Base-by-base conservation (phyloP, 352 stramenopile species). In the Plasmopara halstedii region DNA sequence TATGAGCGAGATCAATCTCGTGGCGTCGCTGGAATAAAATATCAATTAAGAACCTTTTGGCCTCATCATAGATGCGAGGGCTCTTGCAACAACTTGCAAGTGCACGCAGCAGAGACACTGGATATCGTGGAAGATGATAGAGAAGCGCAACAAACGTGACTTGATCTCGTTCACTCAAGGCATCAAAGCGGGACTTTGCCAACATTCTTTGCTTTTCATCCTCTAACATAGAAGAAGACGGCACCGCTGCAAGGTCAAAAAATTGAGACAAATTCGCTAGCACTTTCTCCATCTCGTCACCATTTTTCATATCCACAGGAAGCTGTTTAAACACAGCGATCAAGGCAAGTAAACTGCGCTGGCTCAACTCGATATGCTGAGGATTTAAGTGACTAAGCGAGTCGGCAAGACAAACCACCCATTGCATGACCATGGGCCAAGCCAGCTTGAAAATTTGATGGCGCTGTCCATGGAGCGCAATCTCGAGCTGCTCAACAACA, bases 1-100 rank as follows among this genome's bases (percentile, higher is more conserved):
- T 64, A 46, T 85, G 75, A 4, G 73, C 77, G 2, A 88, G 63
- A 46, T 92, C 75, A 32, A 92, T 47, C 42, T 45, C 55, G 18
- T 83, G 61, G 20, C 67, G 59, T 4, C 77, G 71, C 46, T 86
- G 73, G 50, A 83, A 72, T 2, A 92, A 31, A 57, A 92, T 86
- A 36, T 92, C 81, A 33, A 92, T 71, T 15, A 89, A 52, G 37
- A 88, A 92, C 23, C 65, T 88, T 61, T 92, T 92, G n/a, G 74
- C 77, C 27, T 88, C 62, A 19, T 67, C 49, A 39, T 73, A 50
- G 8, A 92, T 73, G 14, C 57, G 42, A 13, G 54, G 15, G 43
- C 71, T 87, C 49, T 92, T 89, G 56, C 81, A 88, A 55, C 77
- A 89, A 23, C 69, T 80, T 17, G 81, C 64, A 19, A 92, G 59